A percentile compares a stretch with the other conserved stretches of the same genome.
phyloP scores from a whole-genome alignment of 2,329 filamentous ascomycete species.

The Monosporascus sp. region DNA sequence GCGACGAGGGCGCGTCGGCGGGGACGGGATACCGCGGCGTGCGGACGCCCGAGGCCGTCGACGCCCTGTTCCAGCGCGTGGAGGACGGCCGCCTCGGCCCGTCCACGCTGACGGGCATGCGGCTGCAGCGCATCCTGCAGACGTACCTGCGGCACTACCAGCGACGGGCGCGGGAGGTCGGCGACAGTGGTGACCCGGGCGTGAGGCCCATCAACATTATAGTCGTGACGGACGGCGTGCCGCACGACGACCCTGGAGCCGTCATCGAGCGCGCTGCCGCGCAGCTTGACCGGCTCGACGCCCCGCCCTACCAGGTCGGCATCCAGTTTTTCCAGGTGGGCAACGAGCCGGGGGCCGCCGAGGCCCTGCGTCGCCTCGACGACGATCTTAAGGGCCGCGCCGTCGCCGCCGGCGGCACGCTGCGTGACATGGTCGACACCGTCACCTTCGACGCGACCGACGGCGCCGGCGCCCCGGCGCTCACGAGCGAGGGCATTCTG shows the following conservation, averaged over 20 bases:
- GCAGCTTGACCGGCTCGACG: constrained; percentile 63
- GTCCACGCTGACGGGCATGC: constrained; percentile 65
- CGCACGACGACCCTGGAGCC: constrained; percentile 71
- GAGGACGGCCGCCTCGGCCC: constrained; percentile 36
- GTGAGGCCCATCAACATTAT: constrained; percentile 83
- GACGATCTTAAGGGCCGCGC: constrained; percentile 52
- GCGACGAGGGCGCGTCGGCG: constrained; percentile 25
- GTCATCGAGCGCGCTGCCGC: constrained; percentile 61
- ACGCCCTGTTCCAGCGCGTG: constrained; percentile 62
- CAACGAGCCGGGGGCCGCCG: constrained; percentile 57
- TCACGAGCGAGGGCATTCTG: constrained; percentile 67
- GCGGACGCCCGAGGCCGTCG: constrained; percentile 49
- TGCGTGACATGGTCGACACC: constrained; percentile 87
- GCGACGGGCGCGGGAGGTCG: constrained; percentile 24
- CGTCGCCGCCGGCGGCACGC: constrained; percentile 40
- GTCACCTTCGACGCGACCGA: constrained; percentile 61
- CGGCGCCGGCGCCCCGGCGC: constrained; percentile 29
- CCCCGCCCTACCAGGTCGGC: constrained; percentile 74
- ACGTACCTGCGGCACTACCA: constrained; percentile 61
- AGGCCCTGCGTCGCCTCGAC: constrained; percentile 66
- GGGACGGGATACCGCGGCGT: constrained; percentile 59
- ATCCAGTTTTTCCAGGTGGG: constrained; percentile 95
- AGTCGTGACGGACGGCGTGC: constrained; percentile 79
- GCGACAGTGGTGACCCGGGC: constrained; percentile 26
- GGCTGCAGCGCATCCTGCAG: constrained; percentile 63